Percentiles rank a stretch among this genome's conserved stretches.
Evolutionary conservation across 116 monocot genomes (phyloP).

Genomic region (Cymodocea nodosa): DNA sequence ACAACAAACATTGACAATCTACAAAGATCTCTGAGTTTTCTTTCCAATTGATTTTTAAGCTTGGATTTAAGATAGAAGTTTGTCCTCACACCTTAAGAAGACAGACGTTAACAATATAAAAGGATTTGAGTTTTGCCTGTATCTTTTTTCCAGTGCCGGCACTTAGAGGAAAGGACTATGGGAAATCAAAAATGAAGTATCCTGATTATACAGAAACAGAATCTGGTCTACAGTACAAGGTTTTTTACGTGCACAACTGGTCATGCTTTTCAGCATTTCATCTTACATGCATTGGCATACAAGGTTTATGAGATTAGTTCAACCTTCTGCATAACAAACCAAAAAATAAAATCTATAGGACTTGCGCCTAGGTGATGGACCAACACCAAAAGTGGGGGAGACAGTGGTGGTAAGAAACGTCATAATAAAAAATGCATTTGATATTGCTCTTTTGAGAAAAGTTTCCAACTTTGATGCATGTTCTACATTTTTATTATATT

Average conservation of each 20-base stretch:
- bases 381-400: slow-evolving; percentile 57
- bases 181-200: slow-evolving; percentile 90
- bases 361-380: slow-evolving; percentile 75
- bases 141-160: slow-evolving; percentile 64
- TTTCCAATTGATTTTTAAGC: not conserved
- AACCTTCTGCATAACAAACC: slow-evolving; percentile 1
- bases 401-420: slow-evolving; percentile 75
- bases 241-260: slow-evolving; percentile 2
- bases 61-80: not conserved
- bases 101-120: too few relatives aligned
- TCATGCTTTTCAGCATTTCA: not conserved
- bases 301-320: not conserved
- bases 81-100: not conserved
- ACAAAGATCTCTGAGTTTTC: too few relatives aligned
- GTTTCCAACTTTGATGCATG: slow-evolving; percentile 25
- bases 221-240: slow-evolving; percentile 98
- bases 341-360: slow-evolving; percentile 35
- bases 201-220: slow-evolving; percentile 82
- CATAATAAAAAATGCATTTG: not conserved
- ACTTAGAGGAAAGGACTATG: slow-evolving; percentile 92
- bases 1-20: too few relatives aligned
- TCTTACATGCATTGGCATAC: not conserved
- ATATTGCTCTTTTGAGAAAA: not conserved
- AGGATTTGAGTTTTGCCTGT: not conserved
- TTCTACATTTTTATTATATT: slow-evolving; percentile 33